A percentile compares a stretch with the other conserved stretches of the same genome.
Conservation (phyloP, 148 eudicot species). For the Suaeda aralocaspica region DNA sequence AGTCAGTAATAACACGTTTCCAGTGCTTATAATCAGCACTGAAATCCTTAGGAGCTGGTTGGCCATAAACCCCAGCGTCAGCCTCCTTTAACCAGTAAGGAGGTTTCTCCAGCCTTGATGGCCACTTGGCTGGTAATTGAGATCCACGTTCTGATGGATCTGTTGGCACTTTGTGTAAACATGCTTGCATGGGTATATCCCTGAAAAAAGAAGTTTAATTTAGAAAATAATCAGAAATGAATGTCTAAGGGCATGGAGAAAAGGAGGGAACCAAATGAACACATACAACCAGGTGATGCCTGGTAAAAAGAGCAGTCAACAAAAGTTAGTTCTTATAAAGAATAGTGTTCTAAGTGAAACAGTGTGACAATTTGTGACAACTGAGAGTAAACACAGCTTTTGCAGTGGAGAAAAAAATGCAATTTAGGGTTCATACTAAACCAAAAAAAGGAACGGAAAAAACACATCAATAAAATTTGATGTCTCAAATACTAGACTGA, state of each 20-base stretch:
- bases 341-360: background rate
- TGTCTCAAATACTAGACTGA: background rate
- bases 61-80: constrained; percentile 60
- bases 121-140: constrained; percentile 66
- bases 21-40: constrained; percentile 51
- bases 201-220: constrained; percentile 25
- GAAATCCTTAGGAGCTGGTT: constrained; percentile 65
- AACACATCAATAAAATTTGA: background rate
- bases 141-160: constrained; percentile 53
- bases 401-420: background rate
- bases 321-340: background rate
- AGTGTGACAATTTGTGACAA: background rate
- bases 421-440: background rate
- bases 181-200: constrained; percentile 57
- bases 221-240: background rate
- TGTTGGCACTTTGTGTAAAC: constrained; percentile 60
- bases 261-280: background rate
- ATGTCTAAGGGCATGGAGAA: background rate
- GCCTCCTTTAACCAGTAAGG: constrained; percentile 63
- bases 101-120: constrained; percentile 46
- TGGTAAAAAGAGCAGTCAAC: background rate
- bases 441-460: background rate
- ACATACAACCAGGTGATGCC: background rate
- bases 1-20: constrained; percentile 46
- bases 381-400: background rate